These are phyloP conservation scores for Tetratostichococcus sp. DNA, from an alignment of 139 green algal genomes.

Conservation along the genomic window DNA sequence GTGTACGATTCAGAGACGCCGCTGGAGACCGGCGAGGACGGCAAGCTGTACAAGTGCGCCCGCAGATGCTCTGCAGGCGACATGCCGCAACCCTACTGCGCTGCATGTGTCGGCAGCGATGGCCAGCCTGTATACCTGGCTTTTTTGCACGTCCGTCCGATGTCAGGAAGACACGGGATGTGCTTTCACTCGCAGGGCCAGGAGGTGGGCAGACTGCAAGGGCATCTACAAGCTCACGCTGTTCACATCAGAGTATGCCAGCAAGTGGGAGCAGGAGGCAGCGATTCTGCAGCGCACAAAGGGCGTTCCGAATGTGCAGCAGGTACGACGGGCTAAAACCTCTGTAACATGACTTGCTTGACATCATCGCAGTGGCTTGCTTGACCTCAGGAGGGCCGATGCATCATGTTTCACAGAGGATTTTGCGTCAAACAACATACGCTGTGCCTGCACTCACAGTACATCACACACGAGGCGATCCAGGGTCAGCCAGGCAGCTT, in stretches of 20 bases:
- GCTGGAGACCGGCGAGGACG: neutral
- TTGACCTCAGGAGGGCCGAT: too few species aligned
- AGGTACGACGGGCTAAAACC: too few species aligned
- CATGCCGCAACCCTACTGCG: too few species aligned
- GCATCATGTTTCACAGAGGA: too few species aligned
- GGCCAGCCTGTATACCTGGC: too few species aligned
- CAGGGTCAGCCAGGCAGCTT: neutral
- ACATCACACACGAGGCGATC: neutral
- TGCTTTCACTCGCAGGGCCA: neutral
- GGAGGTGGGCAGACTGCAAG: neutral
- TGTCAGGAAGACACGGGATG: too few species aligned
- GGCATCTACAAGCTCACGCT: neutral
- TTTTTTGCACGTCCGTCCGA: too few species aligned
- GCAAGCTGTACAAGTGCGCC: neutral
- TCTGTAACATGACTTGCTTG: too few species aligned
- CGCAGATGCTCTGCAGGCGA: too few species aligned
- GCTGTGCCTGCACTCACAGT: neutral
- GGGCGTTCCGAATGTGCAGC: neutral
- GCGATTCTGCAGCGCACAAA: neutral
- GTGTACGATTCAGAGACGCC: neutral
- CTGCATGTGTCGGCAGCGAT: too few species aligned
- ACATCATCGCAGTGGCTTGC: too few species aligned
- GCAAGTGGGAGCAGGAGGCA: neutral
- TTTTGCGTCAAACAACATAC: too few species aligned
- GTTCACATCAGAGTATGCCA: neutral